Base-by-base conservation (phyloP, 805 yeast genomes). In the Lachancea dasiensis region DNA sequence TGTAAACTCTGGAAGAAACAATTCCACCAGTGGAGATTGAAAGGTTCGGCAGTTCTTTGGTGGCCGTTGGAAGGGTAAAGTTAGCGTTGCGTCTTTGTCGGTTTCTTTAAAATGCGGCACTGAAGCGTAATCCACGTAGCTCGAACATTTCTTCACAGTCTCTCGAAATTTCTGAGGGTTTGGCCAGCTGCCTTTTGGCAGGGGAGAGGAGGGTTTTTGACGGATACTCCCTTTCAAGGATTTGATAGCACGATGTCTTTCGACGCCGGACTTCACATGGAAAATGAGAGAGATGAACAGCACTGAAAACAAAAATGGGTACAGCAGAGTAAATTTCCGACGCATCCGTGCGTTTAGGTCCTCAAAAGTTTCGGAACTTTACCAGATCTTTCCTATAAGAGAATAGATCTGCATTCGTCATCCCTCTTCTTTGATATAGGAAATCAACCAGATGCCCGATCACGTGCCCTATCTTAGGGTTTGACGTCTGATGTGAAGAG, bases 21-120 rank as follows among this genome's bases (percentile, higher is more conserved):
- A 49, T 46, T 86, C 96, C 3, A 87, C 79, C 0, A 74, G 73
- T 0, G 52, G 47, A 0, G 89, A 80, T 3, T 43, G 46, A 56
- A 85, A 86, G 0, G 95, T 86, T 6, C 95, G 72, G 54, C 95
- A 87, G 25, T 70, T 55, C 10, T 62, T 64, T 0, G 74, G 65
- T 1, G 96, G 96, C 48, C 96, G 65, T 78, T 85, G 89, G 47
- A 53, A 83, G 1, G 95, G 86, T 41, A 79, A 64, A 26, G 58
- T 48, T 34, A 73, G 56, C 2, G 68, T 60, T 0, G 95, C 94
- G 4, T 31, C 19, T 19, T 37, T 42, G 2, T 52, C 46, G 1
- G 82, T 70, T 19, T 64, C 65, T 1, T 94, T 94, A 1, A 47
- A 53, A 47, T 82, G 90, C 28, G 60, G 60, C 4, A 38, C 43